Evolutionary conservation across 495 filamentous ascomycete genomes (phyloP).

Genomic region (Aspergillus kassunensis): DNA sequence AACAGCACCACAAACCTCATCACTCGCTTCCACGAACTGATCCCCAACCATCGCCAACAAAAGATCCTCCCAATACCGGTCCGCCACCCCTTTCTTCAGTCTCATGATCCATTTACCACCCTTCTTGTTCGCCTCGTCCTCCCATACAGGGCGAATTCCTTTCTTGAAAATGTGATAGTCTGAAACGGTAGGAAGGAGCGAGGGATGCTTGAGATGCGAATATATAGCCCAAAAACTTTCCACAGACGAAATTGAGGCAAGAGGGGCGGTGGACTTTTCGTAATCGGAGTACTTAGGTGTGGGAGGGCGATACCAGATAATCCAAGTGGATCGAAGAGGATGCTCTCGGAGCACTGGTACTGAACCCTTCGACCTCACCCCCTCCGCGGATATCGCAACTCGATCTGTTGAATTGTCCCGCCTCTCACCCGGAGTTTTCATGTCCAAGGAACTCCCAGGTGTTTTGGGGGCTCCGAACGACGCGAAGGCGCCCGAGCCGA

Average conservation of each 20-base stretch:
- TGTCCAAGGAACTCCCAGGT: conserved; percentile 74
- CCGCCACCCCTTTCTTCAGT: conserved; percentile 92
- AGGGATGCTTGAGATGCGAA: conserved; percentile 84
- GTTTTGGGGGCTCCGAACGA: conserved; percentile 94
- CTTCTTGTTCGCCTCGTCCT: conserved; percentile 93
- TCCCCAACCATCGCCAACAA: conserved; percentile 88
- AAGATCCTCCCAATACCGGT: conserved; percentile 97
- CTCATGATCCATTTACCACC: conserved; percentile 97
- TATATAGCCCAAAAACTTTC: conserved; percentile 96
- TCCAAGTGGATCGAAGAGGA: conserved; percentile 80
- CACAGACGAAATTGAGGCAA: conserved; percentile 74
- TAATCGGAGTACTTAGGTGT: conserved; percentile 97
- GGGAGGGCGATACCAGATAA: conserved; percentile 94
- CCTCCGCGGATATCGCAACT: conserved; percentile 53
- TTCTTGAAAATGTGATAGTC: conserved; percentile 99
- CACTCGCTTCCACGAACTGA: conserved; percentile 88
- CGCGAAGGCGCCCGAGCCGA: conserved; percentile 93
- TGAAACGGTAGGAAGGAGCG: conserved; percentile 81
- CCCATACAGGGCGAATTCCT: conserved; percentile 95
- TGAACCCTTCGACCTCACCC: conserved; percentile 41
- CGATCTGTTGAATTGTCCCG: conserved; percentile 54
- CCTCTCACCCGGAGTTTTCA: conserved; percentile 65
- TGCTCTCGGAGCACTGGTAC: conserved; percentile 48
- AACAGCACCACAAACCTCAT: conserved; percentile 93
- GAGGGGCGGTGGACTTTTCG: conserved; percentile 87